Percentiles rank a stretch among this genome's conserved stretches.
Conservation (phyloP, 2,329 filamentous ascomycete species). For the Penicillium concentricum region DNA sequence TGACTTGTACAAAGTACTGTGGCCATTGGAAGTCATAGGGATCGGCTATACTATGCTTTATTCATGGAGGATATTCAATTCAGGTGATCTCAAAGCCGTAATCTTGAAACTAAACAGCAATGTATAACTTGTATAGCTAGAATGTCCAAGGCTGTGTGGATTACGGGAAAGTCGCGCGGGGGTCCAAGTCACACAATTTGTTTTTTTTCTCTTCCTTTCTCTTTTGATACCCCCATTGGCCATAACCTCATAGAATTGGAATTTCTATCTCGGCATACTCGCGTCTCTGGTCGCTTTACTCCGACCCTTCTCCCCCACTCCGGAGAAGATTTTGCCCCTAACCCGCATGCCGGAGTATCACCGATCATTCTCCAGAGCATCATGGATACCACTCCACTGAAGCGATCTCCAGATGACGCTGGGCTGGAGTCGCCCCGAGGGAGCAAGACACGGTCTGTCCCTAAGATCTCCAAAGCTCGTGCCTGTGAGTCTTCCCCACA, state of each 20-base stretch:
- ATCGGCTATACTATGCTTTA: not conserved
- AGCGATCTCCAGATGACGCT: constrained; percentile 39
- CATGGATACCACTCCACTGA: constrained; percentile 32
- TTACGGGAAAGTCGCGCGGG: constrained; percentile 4
- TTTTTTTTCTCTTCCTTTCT: not conserved
- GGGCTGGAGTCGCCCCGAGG: constrained; percentile 32
- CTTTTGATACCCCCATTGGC: not conserved
- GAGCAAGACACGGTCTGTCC: constrained; percentile 26
- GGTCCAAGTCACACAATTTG: not conserved
- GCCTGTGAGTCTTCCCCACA: constrained; percentile 35
- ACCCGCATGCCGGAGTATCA: constrained; percentile 24
- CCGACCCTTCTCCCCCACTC: constrained; percentile 9
- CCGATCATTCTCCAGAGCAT: constrained; percentile 12
- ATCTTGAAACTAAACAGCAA: not conserved
- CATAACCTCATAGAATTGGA: not conserved
- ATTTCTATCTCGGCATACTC: not conserved
- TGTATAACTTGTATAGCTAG: not conserved
- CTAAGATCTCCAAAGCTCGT: constrained; percentile 43
- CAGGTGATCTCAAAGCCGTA: not conserved
- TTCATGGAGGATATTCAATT: not conserved
- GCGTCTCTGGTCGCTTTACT: not conserved
- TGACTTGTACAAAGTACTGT: not conserved
- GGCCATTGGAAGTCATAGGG: not conserved
- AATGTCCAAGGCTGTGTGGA: not conserved
- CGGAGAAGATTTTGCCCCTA: constrained; percentile 17